These are phyloP conservation scores for Saccharomyces hybrid DNA, from an alignment of 1,139 yeast species.

Conservation along the genomic window DNA sequence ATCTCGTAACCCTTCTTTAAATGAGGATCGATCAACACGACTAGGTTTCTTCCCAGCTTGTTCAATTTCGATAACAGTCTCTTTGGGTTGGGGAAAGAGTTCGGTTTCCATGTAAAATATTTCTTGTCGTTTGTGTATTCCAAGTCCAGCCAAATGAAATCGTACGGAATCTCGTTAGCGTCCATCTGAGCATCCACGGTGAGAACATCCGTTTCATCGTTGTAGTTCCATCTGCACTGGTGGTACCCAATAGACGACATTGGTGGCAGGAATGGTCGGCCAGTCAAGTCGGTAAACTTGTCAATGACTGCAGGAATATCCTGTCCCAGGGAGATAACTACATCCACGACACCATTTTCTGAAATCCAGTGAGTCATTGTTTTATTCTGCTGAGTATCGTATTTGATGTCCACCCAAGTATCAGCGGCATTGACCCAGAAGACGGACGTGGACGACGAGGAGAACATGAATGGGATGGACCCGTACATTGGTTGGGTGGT, in stretches of 20 bases:
- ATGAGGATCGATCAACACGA: constrained; percentile 88
- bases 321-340: constrained; percentile 55
- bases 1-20: constrained; percentile 62
- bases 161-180: constrained; percentile 69
- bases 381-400: constrained; percentile 16
- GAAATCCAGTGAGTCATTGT: constrained; percentile 80
- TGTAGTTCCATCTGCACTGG: constrained; percentile 96
- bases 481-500: constrained; percentile 92
- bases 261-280: constrained; percentile 69
- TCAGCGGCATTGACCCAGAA: constrained; percentile 95
- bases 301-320: constrained; percentile 52
- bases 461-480: constrained; percentile 74
- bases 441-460: constrained; percentile 57
- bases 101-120: constrained; percentile 84
- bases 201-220: constrained; percentile 75
- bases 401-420: constrained; percentile 72
- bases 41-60: constrained; percentile 69
- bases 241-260: constrained; percentile 81
- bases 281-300: constrained; percentile 67
- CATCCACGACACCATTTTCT: constrained; percentile 77
- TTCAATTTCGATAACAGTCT: constrained; percentile 57
- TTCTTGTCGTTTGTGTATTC: constrained; percentile 83
- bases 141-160: constrained; percentile 89
- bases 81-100: constrained; percentile 66
- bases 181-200: constrained; percentile 66